Percentiles rank a stretch among this genome's conserved stretches.
These are phyloP conservation scores for Bipolaris sorokiniana DNA, from an alignment of 2,329 filamentous ascomycete species.

Conservation along the genomic window DNA sequence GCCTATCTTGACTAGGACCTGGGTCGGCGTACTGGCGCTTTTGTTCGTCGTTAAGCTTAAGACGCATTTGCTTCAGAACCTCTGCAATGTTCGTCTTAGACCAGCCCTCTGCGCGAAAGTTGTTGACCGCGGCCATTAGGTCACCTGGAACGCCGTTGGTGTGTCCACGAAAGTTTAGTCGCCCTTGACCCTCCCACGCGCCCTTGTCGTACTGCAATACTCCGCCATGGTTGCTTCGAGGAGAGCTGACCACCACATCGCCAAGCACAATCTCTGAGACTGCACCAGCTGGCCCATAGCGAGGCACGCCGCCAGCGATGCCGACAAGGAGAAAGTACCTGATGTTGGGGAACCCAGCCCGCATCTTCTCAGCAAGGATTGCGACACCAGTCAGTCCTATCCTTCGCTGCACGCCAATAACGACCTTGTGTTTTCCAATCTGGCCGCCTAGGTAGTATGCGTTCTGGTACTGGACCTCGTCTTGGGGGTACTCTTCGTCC, in stretches of 20 bases:
- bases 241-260: constrained; percentile 30
- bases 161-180: constrained; percentile 17
- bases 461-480: constrained; percentile 7
- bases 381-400: constrained; percentile 11
- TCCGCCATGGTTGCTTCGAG: constrained; percentile 22
- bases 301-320: constrained; percentile 27
- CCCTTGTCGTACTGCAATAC: constrained; percentile 30
- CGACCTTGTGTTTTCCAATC: constrained; percentile 20
- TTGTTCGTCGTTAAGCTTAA: constrained; percentile 16
- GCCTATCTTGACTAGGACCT: constrained; percentile 13
- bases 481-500: constrained; percentile 30
- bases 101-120: constrained; percentile 12
- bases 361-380: constrained; percentile 21
- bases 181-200: constrained; percentile 21
- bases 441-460: constrained; percentile 14
- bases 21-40: constrained; percentile 16
- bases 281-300: constrained; percentile 21
- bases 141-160: constrained; percentile 18
- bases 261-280: constrained; percentile 23
- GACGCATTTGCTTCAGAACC: constrained; percentile 17
- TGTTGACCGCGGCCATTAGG: constrained; percentile 16
- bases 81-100: constrained; percentile 13
- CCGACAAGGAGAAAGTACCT: constrained; percentile 26
- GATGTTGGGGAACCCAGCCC: constrained; percentile 19
- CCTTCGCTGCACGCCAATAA: constrained; percentile 14